phyloP scores from a whole-genome alignment of 345 rosid species.

The Murraya paniculata region DNA sequence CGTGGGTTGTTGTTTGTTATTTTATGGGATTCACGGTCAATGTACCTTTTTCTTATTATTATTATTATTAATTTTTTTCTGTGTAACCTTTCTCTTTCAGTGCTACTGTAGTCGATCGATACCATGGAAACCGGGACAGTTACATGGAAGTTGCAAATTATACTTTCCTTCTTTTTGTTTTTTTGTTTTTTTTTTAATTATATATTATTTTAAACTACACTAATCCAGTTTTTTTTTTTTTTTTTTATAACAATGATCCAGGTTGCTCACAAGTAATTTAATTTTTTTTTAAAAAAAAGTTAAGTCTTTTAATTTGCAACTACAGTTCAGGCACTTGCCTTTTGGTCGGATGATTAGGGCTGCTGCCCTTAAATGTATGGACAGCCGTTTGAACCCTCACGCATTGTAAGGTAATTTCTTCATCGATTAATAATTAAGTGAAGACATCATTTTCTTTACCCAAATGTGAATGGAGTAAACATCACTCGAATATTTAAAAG shows the following conservation, averaged over 20 bases:
- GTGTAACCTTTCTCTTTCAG: conserved; percentile 15
- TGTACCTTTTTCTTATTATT: conserved; percentile 23
- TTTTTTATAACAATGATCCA: not conserved
- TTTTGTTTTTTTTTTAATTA: rapidly evolving
- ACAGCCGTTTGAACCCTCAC: too few species aligned
- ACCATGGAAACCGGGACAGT: not conserved
- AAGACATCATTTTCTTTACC: too few species aligned
- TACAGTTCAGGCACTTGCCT: too few species aligned
- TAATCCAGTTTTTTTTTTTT: not conserved
- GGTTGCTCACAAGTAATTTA: not conserved
- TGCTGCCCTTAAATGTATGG: too few species aligned
- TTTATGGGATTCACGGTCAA: conserved; percentile 41
- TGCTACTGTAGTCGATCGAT: not conserved
- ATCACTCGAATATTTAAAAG: too few species aligned
- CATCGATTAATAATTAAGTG: too few species aligned
- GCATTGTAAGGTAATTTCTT: too few species aligned
- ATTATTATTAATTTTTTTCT: not conserved
- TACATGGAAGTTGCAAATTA: not conserved
- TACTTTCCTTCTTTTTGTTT: not conserved
- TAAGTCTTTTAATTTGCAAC: too few species aligned
- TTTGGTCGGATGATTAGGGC: too few species aligned
- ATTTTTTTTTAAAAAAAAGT: not conserved
- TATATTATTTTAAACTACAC: not conserved
- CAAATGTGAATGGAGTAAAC: too few species aligned
- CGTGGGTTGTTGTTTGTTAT: conserved; percentile 22